Conservation (phyloP, 495 filamentous ascomycete genomes). For the Hypoxylon fuscum region DNA sequence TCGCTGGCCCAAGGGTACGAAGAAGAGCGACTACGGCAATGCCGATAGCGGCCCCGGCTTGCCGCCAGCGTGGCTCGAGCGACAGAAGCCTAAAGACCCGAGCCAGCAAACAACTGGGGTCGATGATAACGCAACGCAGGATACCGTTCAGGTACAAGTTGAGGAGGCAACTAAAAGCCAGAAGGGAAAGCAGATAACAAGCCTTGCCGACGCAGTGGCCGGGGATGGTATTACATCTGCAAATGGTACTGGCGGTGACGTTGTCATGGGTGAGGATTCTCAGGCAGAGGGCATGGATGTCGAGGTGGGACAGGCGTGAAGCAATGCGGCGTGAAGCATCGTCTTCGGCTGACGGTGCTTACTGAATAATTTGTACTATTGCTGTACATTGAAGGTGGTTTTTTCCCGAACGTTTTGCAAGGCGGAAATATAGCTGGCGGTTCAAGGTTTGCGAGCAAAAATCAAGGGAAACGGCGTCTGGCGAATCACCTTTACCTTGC, state of each 20-base stretch:
- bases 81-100: conserved; percentile 40
- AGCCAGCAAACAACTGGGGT: conserved; percentile 35
- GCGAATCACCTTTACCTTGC: neutral
- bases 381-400: conserved; percentile 6
- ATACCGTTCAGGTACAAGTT: conserved; percentile 53
- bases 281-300: conserved; percentile 40
- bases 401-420: neutral
- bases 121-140: conserved; percentile 46
- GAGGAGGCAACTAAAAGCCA: conserved; percentile 45
- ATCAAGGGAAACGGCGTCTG: conserved; percentile 7
- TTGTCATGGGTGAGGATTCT: conserved; percentile 30
- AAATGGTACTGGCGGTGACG: conserved; percentile 7
- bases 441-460: no score
- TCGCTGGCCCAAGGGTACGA: conserved; percentile 64
- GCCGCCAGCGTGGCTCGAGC: conserved; percentile 58
- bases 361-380: neutral
- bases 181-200: conserved; percentile 42
- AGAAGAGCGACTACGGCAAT: conserved; percentile 66
- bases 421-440: neutral
- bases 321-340: no score
- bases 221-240: conserved; percentile 13
- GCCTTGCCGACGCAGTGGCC: conserved; percentile 23
- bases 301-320: conserved; percentile 41
- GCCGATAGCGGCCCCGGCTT: conserved; percentile 64
- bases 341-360: neutral